Base-by-base conservation (phyloP, 1,284 basidiomycete genomes). In the Fomitiporia mediterranea region DNA sequence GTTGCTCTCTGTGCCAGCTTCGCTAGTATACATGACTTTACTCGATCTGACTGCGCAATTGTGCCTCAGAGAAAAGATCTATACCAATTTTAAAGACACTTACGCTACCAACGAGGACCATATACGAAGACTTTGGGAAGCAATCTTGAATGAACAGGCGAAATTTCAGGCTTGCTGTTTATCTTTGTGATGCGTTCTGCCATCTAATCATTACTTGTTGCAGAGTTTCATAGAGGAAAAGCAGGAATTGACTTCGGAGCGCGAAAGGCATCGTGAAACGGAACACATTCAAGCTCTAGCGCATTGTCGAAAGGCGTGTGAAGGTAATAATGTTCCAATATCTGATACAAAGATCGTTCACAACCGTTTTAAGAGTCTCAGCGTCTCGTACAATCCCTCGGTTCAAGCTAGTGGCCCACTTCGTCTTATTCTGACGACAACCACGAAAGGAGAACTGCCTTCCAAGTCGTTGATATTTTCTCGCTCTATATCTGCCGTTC, bases 251-350 rank as follows among this genome's bases (percentile, higher is more conserved):
- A 39, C 37, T 1, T 25, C 17, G 4, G 54, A 59, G 25, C 23
- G 27, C 25, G 58, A 59, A 28, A 43, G 48, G 44, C 1, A 25
- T 11, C 49, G 58, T 3, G 58, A 59, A 28, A 48, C 56, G 28
- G 55, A 59, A 19, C 58, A 59, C 23, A 59, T 59, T 8, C 48
- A 55, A 15, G 49, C 58, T 40, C 30, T 59, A 21, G 39, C 58
- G n/a, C 58, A 43, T 27, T 50, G 50, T n/a, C 54, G 55, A 1
- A 56, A 56, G 35, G 58, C 54, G n/a, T 59, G 58, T 28, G 58
- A 59, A 59, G 58, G 58, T 56, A 19, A 27, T n/a, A 0, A 5
- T 39, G 3, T 6, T 46, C 17, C 13, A 15, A 15, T 27, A 28
- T 15, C 5, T 2, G 11, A 15, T 28, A n/a, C 27, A 11, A 9